phyloP scores from a whole-genome alignment of 345 rosid genomes.

The Streptanthus diversifolius region DNA sequence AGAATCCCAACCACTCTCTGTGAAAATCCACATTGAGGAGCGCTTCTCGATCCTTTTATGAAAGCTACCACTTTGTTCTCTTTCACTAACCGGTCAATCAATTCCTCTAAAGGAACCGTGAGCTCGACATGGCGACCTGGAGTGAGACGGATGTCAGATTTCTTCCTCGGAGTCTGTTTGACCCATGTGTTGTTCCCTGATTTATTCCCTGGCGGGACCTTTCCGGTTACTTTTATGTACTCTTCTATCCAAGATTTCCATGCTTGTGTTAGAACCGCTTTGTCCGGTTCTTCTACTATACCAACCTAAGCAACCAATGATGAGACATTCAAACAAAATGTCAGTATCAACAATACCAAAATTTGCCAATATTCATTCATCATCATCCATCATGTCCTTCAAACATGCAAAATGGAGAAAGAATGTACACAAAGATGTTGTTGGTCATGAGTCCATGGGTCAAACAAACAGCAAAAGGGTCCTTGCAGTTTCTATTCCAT shows the following conservation, averaged over 20 bases:
- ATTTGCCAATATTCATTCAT: neutral
- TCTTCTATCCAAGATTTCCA: conserved; percentile 99
- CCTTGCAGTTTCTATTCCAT: neutral
- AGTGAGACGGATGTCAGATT: conserved; percentile 81
- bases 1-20: conserved; percentile 79
- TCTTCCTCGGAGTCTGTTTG: conserved; percentile 58
- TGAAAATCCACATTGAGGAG: conserved; percentile 90
- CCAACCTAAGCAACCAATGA: conserved; percentile 48
- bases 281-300: conserved; percentile 70
- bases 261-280: conserved; percentile 61
- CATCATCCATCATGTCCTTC: neutral
- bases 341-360: neutral
- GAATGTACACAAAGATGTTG: neutral
- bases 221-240: conserved; percentile 67
- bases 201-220: conserved; percentile 85
- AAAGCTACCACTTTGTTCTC: conserved; percentile 91
- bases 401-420: neutral
- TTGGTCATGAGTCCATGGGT: neutral
- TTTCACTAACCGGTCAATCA: conserved; percentile 68
- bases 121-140: conserved; percentile 84
- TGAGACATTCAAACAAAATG: neutral
- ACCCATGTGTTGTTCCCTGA: conserved; percentile 83
- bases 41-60: conserved; percentile 85
- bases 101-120: conserved; percentile 64
- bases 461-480: neutral